These are phyloP conservation scores for Coniochaeta ligniaria DNA, from an alignment of 2,329 filamentous ascomycete species.

Conservation along the genomic window DNA sequence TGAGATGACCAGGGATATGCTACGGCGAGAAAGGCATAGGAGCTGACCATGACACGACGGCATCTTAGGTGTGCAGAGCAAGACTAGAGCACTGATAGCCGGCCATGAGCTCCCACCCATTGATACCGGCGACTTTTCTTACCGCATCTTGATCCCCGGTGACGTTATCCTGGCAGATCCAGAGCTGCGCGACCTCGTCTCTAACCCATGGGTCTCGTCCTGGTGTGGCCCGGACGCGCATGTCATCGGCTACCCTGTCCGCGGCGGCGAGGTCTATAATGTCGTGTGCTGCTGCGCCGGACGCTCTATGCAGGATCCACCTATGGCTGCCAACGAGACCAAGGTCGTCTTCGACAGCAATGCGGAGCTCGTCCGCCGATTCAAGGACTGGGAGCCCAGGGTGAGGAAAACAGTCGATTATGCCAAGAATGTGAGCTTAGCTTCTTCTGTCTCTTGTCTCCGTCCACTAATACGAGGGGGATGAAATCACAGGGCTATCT, in stretches of 20 bases:
- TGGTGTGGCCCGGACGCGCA: conserved; percentile 26
- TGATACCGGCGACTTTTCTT: neutral
- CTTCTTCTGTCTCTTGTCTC: neutral
- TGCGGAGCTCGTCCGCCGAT: conserved; percentile 25
- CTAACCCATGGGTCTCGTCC: conserved; percentile 20
- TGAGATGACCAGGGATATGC: conserved; percentile 6
- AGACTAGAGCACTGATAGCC: neutral
- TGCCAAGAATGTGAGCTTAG: conserved; percentile 11
- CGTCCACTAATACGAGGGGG: no score
- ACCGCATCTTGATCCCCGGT: conserved; percentile 6
- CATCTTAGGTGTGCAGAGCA: neutral
- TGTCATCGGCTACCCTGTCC: conserved; percentile 23
- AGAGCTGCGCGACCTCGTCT: conserved; percentile 18
- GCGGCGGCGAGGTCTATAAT: conserved; percentile 23
- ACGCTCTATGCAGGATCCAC: conserved; percentile 16
- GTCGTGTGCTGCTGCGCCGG: conserved; percentile 21
- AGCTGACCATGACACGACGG: no score
- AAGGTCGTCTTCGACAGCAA: conserved; percentile 9
- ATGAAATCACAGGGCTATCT: conserved; percentile 30
- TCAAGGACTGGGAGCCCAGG: conserved; percentile 25
- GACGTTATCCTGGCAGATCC: conserved; percentile 17
- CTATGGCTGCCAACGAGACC: conserved; percentile 22
- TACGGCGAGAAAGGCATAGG: no score
- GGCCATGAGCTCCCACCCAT: neutral
- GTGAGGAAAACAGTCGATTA: conserved; percentile 25